These are phyloP conservation scores for Cornus suecica DNA, from an alignment of 148 eudicot genomes.

Conservation along the genomic window DNA sequence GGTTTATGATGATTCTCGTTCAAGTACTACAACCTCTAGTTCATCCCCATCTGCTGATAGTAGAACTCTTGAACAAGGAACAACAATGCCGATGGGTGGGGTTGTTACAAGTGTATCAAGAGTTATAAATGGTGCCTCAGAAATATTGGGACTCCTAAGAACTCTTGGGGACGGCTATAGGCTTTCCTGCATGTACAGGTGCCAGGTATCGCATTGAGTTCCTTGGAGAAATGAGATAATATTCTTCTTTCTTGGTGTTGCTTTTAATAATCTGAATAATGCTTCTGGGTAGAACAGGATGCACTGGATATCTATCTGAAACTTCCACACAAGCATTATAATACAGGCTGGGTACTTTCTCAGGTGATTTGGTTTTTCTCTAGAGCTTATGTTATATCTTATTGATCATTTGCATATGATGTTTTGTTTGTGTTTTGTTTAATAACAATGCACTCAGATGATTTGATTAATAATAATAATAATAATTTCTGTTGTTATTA, in stretches of 20 bases:
- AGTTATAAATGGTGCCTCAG: constrained; percentile 60
- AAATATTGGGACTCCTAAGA: constrained; percentile 65
- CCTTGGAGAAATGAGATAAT: neutral
- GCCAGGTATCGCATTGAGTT: constrained; percentile 60
- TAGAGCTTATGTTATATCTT: neutral
- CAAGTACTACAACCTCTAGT: constrained; percentile 39
- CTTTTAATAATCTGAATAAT: constrained; percentile 12
- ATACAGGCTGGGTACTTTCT: constrained; percentile 95
- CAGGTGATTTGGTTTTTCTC: constrained; percentile 47
- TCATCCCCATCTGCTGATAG: constrained; percentile 52
- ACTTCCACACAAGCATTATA: constrained; percentile 82
- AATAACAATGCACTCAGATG: neutral
- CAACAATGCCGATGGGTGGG: constrained; percentile 31
- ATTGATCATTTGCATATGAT: neutral
- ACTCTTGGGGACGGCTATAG: constrained; percentile 88
- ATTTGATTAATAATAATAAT: too few species aligned
- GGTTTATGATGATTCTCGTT: constrained; percentile 56
- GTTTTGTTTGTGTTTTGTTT: neutral
- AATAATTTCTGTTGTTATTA: too few species aligned
- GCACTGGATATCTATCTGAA: constrained; percentile 72
- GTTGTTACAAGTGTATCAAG: constrained; percentile 45
- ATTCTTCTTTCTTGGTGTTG: constrained; percentile 12
- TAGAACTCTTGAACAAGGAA: constrained; percentile 63
- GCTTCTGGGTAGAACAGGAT: constrained; percentile 51
- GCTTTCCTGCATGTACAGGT: constrained; percentile 75